These are phyloP conservation scores for Arthrinium puccinioides DNA, from an alignment of 2,329 filamentous ascomycete species.

Conservation along the genomic window DNA sequence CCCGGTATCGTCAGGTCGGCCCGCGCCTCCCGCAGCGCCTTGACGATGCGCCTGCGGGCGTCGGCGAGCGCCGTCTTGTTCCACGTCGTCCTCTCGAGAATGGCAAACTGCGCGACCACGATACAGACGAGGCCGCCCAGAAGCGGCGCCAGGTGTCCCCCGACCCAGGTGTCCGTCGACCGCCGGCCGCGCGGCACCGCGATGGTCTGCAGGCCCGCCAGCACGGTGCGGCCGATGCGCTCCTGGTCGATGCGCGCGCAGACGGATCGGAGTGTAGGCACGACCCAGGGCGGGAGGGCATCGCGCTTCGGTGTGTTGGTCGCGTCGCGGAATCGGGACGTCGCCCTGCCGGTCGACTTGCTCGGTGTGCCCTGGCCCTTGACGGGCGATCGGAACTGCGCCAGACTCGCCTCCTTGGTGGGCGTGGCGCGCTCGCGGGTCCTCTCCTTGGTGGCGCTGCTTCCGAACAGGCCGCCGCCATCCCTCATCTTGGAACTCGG, in stretches of 20 bases:
- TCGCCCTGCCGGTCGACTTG: conserved; percentile 27
- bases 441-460: conserved; percentile 21
- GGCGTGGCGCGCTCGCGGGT: conserved; percentile 36
- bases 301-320: conserved; percentile 15
- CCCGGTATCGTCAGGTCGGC: conserved; percentile 29
- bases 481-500: conserved; percentile 27
- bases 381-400: conserved; percentile 34
- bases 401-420: conserved; percentile 36
- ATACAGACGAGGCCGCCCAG: conserved; percentile 56
- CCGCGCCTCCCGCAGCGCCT: conserved; percentile 31
- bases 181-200: conserved; percentile 33
- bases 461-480: conserved; percentile 21
- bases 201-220: conserved; percentile 62
- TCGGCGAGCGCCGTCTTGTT: conserved; percentile 37
- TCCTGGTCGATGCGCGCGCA: conserved; percentile 55
- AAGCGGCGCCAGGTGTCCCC: conserved; percentile 42
- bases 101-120: conserved; percentile 43
- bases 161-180: conserved; percentile 41
- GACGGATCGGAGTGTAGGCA: conserved; percentile 58
- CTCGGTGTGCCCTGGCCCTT: conserved; percentile 31
- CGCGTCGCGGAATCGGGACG: conserved; percentile 22
- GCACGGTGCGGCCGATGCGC: conserved; percentile 62
- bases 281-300: conserved; percentile 58
- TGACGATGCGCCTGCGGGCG: conserved; percentile 38
- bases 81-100: conserved; percentile 29